phyloP scores from a whole-genome alignment of 257 asterid species.

The Haberlea rhodopensis region DNA sequence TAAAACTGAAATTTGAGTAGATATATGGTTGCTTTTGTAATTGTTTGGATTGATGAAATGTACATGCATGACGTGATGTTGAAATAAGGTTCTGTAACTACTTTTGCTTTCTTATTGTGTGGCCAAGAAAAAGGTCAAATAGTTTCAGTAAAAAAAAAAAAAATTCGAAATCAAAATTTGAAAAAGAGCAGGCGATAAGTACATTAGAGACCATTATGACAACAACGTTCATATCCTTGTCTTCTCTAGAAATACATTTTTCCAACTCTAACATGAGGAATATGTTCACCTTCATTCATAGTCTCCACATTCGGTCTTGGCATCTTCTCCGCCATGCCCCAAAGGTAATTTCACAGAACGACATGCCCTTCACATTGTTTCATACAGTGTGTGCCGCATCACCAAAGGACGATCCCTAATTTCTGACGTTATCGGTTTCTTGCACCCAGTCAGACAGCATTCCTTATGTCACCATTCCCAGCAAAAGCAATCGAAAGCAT shows the following conservation, averaged over 20 bases:
- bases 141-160: too few relatives aligned
- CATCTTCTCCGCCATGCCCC: conserved; percentile 82
- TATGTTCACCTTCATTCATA: conserved; percentile 77
- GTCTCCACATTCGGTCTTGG: conserved; percentile 75
- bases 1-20: conserved; percentile 4
- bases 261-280: conserved; percentile 49
- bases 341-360: conserved; percentile 77
- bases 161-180: too few relatives aligned
- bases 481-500: conserved; percentile 84
- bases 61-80: neutral
- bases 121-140: neutral
- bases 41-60: neutral
- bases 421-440: conserved; percentile 74
- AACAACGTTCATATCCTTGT: too few relatives aligned
- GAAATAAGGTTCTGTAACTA: neutral
- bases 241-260: conserved; percentile 85
- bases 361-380: conserved; percentile 99
- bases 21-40: neutral
- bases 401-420: conserved; percentile 87
- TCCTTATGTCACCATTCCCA: conserved; percentile 75
- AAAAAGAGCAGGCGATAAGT: neutral
- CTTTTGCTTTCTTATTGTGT: too few relatives aligned
- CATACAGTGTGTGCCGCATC: conserved; percentile 82
- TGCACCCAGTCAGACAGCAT: conserved; percentile 85
- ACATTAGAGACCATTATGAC: conserved; percentile 3